Percentiles rank a stretch among this genome's conserved stretches.
These are phyloP conservation scores for Salix brachista DNA, from an alignment of 345 rosid species.

Conservation along the genomic window DNA sequence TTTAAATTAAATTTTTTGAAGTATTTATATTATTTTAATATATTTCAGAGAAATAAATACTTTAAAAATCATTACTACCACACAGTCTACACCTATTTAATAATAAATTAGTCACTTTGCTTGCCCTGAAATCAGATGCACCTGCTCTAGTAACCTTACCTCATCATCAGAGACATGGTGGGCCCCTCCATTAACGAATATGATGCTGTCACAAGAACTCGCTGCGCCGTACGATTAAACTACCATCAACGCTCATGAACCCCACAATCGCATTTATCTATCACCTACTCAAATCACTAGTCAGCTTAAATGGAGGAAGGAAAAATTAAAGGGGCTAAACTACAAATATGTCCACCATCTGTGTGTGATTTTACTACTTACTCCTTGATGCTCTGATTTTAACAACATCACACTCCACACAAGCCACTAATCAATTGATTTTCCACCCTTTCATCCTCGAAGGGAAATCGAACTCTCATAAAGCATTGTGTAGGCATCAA, in stretches of 20 bases:
- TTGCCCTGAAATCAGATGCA: neutral
- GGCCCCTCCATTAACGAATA: neutral
- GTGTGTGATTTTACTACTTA: too few relatives aligned
- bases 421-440: too few relatives aligned
- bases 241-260: neutral
- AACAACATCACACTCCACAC: too few relatives aligned
- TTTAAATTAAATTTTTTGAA: too few relatives aligned
- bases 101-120: neutral
- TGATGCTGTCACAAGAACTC: neutral
- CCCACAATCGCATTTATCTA: neutral
- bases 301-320: neutral
- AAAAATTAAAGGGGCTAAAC: neutral
- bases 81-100: too few relatives aligned
- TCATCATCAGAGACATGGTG: neutral
- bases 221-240: constrained; percentile 3
- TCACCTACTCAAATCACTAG: neutral
- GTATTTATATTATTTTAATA: too few relatives aligned
- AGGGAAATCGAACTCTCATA: too few relatives aligned
- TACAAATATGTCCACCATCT: neutral
- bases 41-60: too few relatives aligned
- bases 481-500: too few relatives aligned
- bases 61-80: too few relatives aligned
- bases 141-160: neutral
- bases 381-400: neutral
- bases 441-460: too few relatives aligned